Evolutionary conservation across 2,329 filamentous ascomycete genomes (phyloP).

Genomic region (Salinomyces thailandicus): DNA sequence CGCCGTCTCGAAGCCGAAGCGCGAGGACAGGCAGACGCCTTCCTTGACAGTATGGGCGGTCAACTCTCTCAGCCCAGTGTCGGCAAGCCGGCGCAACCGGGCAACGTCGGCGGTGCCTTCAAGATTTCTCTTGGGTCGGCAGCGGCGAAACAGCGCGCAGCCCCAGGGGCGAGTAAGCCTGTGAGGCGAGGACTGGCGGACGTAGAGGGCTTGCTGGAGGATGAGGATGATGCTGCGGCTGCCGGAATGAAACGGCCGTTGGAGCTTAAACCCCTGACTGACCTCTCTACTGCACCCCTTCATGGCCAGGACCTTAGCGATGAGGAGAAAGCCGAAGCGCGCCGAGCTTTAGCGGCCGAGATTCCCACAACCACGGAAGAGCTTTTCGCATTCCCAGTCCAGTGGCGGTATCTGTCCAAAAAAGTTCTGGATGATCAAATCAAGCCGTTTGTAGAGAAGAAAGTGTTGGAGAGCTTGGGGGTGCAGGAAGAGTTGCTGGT

Average conservation of each 20-base stretch:
- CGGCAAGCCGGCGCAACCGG: conserved; percentile 28
- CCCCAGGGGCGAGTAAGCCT: conserved; percentile 32
- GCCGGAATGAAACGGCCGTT: conserved; percentile 14
- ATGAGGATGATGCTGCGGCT: conserved; percentile 72
- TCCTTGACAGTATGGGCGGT: conserved; percentile 72
- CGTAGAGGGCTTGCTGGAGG: conserved; percentile 86
- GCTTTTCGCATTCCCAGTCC: conserved; percentile 84
- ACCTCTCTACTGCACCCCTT: conserved; percentile 46
- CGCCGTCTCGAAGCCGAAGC: conserved; percentile 68
- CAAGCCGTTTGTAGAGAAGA: conserved; percentile 92
- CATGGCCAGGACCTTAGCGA: conserved; percentile 68
- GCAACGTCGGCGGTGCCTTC: conserved; percentile 43
- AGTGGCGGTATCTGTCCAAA: conserved; percentile 86
- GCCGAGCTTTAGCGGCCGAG: conserved; percentile 71
- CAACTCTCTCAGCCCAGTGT: conserved; percentile 44
- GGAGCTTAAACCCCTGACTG: conserved; percentile 35
- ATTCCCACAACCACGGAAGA: conserved; percentile 80
- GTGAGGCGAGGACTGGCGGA: conserved; percentile 57
- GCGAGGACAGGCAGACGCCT: conserved; percentile 76
- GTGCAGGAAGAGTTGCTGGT: conserved; percentile 94
- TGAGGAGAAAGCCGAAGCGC: conserved; percentile 75
- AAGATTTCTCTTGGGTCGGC: conserved; percentile 83
- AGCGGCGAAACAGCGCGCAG: conserved; percentile 58
- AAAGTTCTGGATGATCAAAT: conserved; percentile 73
- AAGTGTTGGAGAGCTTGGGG: conserved; percentile 91